Conservation (phyloP, 768 basidiomycete species). For the Austroboletus eburneus region DNA sequence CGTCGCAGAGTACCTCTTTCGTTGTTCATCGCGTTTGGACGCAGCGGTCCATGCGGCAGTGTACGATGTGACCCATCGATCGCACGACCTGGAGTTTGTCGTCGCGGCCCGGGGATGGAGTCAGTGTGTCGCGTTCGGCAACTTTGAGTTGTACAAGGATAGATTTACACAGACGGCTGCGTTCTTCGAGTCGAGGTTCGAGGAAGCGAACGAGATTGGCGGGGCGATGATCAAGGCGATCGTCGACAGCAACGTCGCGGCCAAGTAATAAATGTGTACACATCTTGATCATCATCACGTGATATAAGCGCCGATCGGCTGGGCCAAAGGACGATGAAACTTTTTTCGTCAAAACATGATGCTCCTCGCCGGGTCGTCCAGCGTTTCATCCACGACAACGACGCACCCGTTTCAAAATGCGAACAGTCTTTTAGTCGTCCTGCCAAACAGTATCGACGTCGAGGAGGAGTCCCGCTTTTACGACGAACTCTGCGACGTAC, state of each 20-base stretch:
- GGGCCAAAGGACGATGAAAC: too few relatives aligned
- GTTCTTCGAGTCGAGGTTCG: constrained; percentile 87
- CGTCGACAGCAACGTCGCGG: constrained; percentile 44
- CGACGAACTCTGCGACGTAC: constrained; percentile 55
- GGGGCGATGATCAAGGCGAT: constrained; percentile 89
- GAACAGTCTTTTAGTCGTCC: constrained; percentile 47
- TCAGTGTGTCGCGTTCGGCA: constrained; percentile 89
- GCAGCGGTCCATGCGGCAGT: constrained; percentile 72
- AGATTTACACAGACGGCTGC: constrained; percentile 74
- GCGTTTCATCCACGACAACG: constrained; percentile 7
- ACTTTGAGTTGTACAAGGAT: constrained; percentile 80
- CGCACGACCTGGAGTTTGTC: constrained; percentile 92
- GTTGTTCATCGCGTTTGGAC: constrained; percentile 57
- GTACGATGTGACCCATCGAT: constrained; percentile 71
- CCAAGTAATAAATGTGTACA: constrained; percentile 1
- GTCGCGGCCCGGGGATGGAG: constrained; percentile 94
- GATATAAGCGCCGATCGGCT: not conserved
- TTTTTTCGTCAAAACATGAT: too few relatives aligned
- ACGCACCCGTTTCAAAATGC: constrained; percentile 45
- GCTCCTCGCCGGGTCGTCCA: constrained; percentile 1
- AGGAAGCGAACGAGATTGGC: constrained; percentile 77
- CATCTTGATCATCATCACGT: not conserved
- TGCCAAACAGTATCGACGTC: constrained; percentile 57
- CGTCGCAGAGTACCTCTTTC: constrained; percentile 93
- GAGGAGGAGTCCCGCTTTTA: constrained; percentile 67